These are phyloP conservation scores for Penicillium brasilianum DNA, from an alignment of 2,329 filamentous ascomycete genomes.

Conservation along the genomic window DNA sequence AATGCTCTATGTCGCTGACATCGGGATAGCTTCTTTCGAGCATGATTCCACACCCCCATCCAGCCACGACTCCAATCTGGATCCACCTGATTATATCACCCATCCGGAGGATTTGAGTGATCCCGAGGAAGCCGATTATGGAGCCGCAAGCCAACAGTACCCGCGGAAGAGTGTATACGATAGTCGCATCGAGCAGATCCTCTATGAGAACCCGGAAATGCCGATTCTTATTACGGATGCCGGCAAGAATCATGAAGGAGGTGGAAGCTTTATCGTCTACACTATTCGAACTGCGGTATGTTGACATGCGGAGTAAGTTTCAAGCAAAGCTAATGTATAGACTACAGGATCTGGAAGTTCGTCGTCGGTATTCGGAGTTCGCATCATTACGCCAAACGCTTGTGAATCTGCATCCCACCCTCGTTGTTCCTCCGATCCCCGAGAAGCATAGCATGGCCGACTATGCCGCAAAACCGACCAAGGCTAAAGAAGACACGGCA, in stretches of 20 bases:
- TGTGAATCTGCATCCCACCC: conserved; percentile 87
- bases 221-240: conserved; percentile 92
- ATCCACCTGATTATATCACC: conserved; percentile 63
- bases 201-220: conserved; percentile 91
- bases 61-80: conserved; percentile 71
- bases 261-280: conserved; percentile 94
- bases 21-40: conserved; percentile 59
- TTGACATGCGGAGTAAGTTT: background rate
- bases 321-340: conserved; percentile 13
- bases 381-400: conserved; percentile 87
- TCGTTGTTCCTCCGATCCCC: conserved; percentile 94
- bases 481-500: conserved; percentile 94
- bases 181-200: conserved; percentile 94
- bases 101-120: conserved; percentile 61
- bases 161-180: conserved; percentile 81
- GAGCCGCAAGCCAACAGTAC: conserved; percentile 54
- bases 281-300: conserved; percentile 90
- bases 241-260: conserved; percentile 91
- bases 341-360: conserved; percentile 85
- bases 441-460: conserved; percentile 99
- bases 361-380: conserved; percentile 95
- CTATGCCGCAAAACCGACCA: conserved; percentile 96
- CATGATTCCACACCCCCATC: conserved; percentile 69
- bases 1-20: conserved; percentile 15
- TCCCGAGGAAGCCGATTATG: conserved; percentile 61